Evolutionary conservation across 495 filamentous ascomycete genomes (phyloP).

Genomic region (Hypoxylon perforatum): DNA sequence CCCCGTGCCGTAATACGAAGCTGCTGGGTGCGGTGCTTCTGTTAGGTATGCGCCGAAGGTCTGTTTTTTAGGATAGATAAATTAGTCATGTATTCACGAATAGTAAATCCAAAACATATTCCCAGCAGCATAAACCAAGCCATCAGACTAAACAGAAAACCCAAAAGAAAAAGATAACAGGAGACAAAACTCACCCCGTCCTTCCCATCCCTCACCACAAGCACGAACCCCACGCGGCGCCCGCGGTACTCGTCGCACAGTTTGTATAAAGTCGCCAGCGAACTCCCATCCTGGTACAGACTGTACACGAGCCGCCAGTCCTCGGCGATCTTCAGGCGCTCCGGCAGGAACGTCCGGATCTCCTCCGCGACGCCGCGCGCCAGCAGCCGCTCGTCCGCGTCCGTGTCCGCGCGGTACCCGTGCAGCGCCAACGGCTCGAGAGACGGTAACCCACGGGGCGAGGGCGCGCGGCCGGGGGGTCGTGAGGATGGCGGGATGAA

Average conservation of each 20-base stretch:
- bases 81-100: conserved; percentile 4
- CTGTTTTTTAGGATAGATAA: conserved; percentile 48
- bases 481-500: conserved; percentile 50
- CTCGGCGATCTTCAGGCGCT: conserved; percentile 85
- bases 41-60: conserved; percentile 96
- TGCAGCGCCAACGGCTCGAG: conserved; percentile 56
- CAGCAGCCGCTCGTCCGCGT: conserved; percentile 62
- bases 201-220: conserved; percentile 81
- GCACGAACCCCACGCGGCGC: conserved; percentile 82
- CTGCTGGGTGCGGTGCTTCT: conserved; percentile 79
- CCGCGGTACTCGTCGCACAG: conserved; percentile 71
- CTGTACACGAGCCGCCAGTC: conserved; percentile 89
- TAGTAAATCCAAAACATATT: no score
- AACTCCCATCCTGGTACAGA: conserved; percentile 92
- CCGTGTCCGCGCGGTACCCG: conserved; percentile 55
- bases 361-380: conserved; percentile 85
- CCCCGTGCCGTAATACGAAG: conserved; percentile 93
- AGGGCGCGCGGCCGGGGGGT: conserved; percentile 43
- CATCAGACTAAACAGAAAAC: no score
- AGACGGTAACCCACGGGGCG: conserved; percentile 55
- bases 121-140: no score
- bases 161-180: conserved; percentile 2
- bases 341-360: conserved; percentile 87
- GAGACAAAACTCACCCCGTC: conserved; percentile 69
- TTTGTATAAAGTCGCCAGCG: conserved; percentile 86